Percentiles rank a stretch among this genome's conserved stretches.
phyloP scores from a whole-genome alignment of 129 eudicot species.

The Erigeron canadensis region DNA sequence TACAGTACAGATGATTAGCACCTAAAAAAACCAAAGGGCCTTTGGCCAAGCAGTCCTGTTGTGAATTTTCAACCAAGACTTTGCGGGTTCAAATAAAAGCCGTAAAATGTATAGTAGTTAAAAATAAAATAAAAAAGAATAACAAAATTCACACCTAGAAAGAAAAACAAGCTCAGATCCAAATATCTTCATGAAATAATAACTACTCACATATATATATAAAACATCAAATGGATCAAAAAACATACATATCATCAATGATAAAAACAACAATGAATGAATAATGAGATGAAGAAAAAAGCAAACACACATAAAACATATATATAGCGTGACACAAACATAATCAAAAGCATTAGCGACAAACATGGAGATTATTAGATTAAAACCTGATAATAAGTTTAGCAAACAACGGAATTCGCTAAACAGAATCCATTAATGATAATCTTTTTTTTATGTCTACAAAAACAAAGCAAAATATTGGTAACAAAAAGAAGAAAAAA shows the following conservation, averaged over 20 bases:
- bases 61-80: too few species aligned
- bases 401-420: slow-evolving; percentile 8
- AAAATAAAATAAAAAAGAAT: too few species aligned
- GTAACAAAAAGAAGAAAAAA: background rate
- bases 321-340: slow-evolving; percentile 3
- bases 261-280: too few species aligned
- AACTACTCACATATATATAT: background rate
- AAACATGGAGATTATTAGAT: background rate
- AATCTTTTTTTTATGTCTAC: slow-evolving; percentile 8
- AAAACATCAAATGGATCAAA: background rate
- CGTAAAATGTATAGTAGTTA: too few species aligned
- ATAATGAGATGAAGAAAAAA: too few species aligned
- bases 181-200: slow-evolving; percentile 1
- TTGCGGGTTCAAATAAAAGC: too few species aligned
- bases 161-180: slow-evolving; percentile 7
- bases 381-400: slow-evolving; percentile 1
- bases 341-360: slow-evolving; percentile 21
- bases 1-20: background rate
- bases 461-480: background rate
- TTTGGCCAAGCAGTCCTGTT: too few species aligned
- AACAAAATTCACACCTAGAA: too few species aligned
- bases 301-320: too few species aligned
- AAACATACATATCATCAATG: too few species aligned
- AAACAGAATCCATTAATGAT: background rate
- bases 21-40: background rate